phyloP scores from a whole-genome alignment of 2,329 filamentous ascomycete genomes.

The Nannizziopsis arthrosporioides region DNA sequence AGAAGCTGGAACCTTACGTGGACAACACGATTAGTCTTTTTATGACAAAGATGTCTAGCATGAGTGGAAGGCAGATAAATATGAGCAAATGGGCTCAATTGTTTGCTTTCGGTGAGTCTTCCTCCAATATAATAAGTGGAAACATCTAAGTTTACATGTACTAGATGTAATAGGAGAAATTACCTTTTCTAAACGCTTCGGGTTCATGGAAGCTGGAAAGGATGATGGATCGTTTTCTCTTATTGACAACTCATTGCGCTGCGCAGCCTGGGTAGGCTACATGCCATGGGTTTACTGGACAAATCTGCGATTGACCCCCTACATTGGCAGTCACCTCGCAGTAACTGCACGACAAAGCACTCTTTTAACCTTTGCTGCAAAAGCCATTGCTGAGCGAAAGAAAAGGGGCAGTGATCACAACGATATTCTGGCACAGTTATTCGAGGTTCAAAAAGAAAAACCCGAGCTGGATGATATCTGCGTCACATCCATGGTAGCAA shows the following conservation, averaged over 20 bases:
- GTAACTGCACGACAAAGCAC: not conserved
- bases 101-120: not conserved
- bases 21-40: not conserved
- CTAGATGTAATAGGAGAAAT: slow-evolving; percentile 20
- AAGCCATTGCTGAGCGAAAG: not conserved
- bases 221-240: slow-evolving; percentile 6
- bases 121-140: not conserved
- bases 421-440: not conserved
- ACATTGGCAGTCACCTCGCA: not conserved
- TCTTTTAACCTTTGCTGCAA: not conserved
- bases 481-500: not conserved
- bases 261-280: not conserved
- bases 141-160: not conserved
- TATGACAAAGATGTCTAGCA: not conserved
- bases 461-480: not conserved
- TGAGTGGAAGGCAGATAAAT: not conserved
- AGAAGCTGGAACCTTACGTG: not conserved
- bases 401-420: not conserved
- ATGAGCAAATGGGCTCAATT: not conserved
- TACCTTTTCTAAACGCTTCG: slow-evolving; percentile 23
- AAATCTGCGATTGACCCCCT: not conserved
- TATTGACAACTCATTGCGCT: not conserved
- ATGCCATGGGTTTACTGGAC: not conserved
- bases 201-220: slow-evolving; percentile 13
- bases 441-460: not conserved